Conservation (phyloP, 129 eudicot species). For the Helianthus annuus region DNA sequence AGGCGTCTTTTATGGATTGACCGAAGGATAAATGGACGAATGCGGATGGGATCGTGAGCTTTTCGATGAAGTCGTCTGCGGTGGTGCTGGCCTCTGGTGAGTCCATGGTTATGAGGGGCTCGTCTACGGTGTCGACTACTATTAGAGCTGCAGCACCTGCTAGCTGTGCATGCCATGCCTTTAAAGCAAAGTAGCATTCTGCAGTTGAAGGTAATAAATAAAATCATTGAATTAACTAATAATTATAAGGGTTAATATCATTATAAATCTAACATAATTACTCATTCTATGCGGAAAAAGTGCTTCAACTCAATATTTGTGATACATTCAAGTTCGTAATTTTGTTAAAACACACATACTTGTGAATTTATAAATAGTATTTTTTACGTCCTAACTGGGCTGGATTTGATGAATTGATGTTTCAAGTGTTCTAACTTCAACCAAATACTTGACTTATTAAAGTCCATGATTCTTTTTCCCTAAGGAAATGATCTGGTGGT, state of each 20-base stretch:
- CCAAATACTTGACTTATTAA: no score
- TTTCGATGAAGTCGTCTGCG: constrained; percentile 79
- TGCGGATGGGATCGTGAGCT: constrained; percentile 77
- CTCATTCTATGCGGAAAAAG: no score
- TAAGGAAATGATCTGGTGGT: no score
- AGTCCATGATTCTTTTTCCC: no score
- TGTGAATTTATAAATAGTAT: no score
- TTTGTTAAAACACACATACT: no score
- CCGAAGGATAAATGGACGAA: constrained; percentile 59
- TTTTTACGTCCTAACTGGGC: no score
- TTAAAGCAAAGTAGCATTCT: constrained; percentile 90
- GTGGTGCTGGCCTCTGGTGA: constrained; percentile 79
- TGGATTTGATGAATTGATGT: no score
- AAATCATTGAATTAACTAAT: background rate
- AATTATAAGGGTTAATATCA: background rate
- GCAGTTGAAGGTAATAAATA: constrained; percentile 8
- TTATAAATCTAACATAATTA: no score
- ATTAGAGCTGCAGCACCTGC: constrained; percentile 95
- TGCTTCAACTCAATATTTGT: no score
- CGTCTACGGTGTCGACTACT: constrained; percentile 75
- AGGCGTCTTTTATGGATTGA: constrained; percentile 58
- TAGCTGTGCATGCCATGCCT: constrained; percentile 92
- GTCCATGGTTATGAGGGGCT: constrained; percentile 92
- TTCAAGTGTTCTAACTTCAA: no score
- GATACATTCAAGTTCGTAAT: no score